Base-by-base conservation (phyloP, 495 filamentous ascomycete species). In the Aspergillus haitiensis region DNA sequence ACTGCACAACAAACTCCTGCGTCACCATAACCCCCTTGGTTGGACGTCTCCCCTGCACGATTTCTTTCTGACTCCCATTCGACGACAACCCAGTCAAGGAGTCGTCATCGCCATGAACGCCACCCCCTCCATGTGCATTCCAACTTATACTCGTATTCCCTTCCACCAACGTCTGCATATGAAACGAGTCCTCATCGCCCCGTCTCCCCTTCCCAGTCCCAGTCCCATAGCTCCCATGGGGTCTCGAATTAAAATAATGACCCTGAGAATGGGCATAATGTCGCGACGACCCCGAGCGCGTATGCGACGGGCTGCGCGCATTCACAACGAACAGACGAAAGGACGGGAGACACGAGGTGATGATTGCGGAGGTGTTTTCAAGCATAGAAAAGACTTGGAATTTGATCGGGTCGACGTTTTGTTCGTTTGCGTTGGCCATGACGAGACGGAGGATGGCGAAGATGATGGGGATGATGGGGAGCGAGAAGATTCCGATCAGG, bases 371-470 rank as follows among this genome's bases (percentile, higher is more conserved):
- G 12, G 42, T 15, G 16, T 46, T 46, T 16, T 46, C 42, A 5
- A 46, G 42, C 42, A 46, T 46, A 3, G 42, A 46, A 16, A 46
- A 46, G 13, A 46, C 13, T 16, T 46, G 42, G 42, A 46, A 46
- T 16, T 46, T 46, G 42, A 46, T 46, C 42, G 42, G 42, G 42
- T 46, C 42, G 42, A 46, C 42, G 13, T 46, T 46, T 46, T 13
- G n/a, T 16, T 46, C 42, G 13, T 46, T 46, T 13, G 42, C 42
- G 42, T 46, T 46, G 6, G 42, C 42, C 42, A 46, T 46, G 12
- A 46, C 42, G 42, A 46, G 42, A 16, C 42, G 42, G 3, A 46
- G 42, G 12, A 46, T 16, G 42, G 42, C 42, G 42, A 46, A 46
- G 11, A 46, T 46, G n/a, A 46, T 46, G 12, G 42, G 42, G 42